Evolutionary conservation across 192 early-diverging fungal genomes (phyloP).

Genomic region (Coemansia sp.): DNA sequence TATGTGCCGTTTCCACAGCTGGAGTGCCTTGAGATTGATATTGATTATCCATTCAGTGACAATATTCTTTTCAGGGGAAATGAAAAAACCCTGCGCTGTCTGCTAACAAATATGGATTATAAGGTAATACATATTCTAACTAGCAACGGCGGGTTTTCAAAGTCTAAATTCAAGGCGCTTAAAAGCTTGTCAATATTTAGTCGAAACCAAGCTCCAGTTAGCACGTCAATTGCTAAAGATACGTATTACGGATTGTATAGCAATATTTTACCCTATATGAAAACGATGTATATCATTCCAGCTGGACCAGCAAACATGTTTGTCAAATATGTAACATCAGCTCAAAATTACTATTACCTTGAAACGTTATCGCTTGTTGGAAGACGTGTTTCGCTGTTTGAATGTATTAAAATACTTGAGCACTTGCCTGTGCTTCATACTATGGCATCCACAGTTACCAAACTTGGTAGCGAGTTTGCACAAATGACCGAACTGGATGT

Average conservation of each 20-base stretch:
- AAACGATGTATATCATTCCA: background rate
- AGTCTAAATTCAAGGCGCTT: background rate
- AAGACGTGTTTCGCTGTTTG: background rate
- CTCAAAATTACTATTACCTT: background rate
- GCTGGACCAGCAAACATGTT: background rate
- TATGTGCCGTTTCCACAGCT: constrained; percentile 3
- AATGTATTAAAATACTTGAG: background rate
- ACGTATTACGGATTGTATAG: background rate
- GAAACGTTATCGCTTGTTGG: background rate
- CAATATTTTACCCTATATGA: background rate
- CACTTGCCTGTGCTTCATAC: background rate
- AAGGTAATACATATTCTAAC: background rate
- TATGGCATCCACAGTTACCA: background rate
- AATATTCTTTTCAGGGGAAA: constrained; percentile 7
- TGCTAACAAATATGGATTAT: background rate
- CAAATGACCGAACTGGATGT: background rate
- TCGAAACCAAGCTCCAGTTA: background rate
- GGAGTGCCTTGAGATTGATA: background rate
- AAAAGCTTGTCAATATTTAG: background rate
- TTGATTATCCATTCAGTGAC: constrained; percentile 1
- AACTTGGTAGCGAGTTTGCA: background rate
- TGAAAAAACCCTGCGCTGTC: background rate
- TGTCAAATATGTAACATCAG: background rate
- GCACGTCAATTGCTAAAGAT: background rate
- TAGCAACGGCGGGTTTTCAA: background rate